These are phyloP conservation scores for Linum trigynum DNA, from an alignment of 345 rosid genomes.

Conservation along the genomic window DNA sequence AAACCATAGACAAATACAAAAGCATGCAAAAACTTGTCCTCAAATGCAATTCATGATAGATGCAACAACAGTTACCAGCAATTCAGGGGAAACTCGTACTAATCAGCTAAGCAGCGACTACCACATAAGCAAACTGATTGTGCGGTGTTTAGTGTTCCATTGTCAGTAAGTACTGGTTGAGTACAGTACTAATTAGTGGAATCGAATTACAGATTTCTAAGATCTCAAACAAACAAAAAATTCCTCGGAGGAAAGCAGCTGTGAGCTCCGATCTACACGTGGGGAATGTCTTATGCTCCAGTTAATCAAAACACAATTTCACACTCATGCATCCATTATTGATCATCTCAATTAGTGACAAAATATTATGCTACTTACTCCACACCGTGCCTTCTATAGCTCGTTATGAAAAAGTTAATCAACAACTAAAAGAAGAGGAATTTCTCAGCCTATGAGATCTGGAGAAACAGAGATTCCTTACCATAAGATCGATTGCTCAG, in stretches of 20 bases:
- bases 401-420: not conserved
- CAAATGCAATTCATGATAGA: too few relatives aligned
- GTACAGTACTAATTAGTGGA: too few relatives aligned
- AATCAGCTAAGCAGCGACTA: too few relatives aligned
- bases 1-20: too few relatives aligned
- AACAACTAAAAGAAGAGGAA: not conserved
- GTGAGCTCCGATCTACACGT: not conserved
- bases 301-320: not conserved
- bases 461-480: slow-evolving; percentile 22
- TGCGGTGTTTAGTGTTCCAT: not conserved
- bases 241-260: not conserved
- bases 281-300: too few relatives aligned
- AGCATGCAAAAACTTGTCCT: too few relatives aligned
- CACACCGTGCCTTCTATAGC: not conserved
- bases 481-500: slow-evolving; percentile 99
- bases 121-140: slow-evolving; percentile 16
- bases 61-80: too few relatives aligned
- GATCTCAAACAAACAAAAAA: not conserved
- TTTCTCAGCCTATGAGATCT: not conserved
- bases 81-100: slow-evolving; percentile 30
- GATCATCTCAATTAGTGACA: not conserved
- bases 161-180: not conserved
- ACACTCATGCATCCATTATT: not conserved
- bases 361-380: not conserved
- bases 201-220: not conserved